These are phyloP conservation scores for Chara braunii DNA, from an alignment of 139 green algal species.

Conservation along the genomic window DNA sequence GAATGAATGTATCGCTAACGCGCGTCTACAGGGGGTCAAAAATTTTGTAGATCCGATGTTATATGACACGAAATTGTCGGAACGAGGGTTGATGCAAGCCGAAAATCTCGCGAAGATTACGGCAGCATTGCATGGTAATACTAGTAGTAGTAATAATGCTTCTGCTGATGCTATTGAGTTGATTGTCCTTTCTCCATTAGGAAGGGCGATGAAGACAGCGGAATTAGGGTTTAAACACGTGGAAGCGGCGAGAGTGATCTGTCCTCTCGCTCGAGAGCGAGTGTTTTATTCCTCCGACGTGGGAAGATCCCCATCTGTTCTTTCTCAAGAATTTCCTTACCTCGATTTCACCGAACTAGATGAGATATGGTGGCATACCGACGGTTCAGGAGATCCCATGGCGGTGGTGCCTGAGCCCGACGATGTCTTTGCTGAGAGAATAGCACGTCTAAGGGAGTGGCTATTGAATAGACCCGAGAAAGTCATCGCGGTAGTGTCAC, in stretches of 20 bases:
- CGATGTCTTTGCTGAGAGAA: background rate
- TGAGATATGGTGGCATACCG: background rate
- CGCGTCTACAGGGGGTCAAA: no score
- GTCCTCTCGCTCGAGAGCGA: background rate
- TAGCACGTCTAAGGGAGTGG: background rate
- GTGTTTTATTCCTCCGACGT: background rate
- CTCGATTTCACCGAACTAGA: background rate
- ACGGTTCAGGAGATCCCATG: background rate
- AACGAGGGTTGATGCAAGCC: no score
- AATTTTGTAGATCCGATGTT: no score
- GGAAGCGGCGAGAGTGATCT: background rate
- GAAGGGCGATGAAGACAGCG: background rate
- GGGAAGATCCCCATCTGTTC: background rate
- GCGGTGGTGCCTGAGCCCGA: background rate
- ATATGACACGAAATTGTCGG: no score
- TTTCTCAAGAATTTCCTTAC: background rate
- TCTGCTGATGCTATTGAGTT: background rate
- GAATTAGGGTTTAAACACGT: background rate
- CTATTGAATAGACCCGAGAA: background rate
- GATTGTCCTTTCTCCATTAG: background rate
- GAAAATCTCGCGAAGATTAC: no score
- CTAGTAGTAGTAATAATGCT: no score
- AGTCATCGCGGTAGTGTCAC: background rate
- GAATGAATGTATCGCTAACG: background rate
- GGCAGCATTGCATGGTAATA: no score